Percentiles rank a stretch among this genome's conserved stretches.
phyloP scores from a whole-genome alignment of 2,329 filamentous ascomycete genomes.

The Ophiosphaerella korrae region DNA sequence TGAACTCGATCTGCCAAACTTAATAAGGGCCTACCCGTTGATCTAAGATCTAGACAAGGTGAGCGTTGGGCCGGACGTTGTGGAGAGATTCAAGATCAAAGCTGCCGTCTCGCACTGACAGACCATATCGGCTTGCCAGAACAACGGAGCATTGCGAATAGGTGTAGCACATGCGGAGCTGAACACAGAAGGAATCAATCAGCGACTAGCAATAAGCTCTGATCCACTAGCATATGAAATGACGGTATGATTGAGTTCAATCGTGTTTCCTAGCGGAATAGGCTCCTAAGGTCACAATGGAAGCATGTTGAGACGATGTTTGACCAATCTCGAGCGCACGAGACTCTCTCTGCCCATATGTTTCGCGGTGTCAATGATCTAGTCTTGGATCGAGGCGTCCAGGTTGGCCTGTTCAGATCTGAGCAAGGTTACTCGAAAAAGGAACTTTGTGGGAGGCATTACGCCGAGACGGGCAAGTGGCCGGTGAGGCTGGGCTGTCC shows the following conservation, averaged over 20 bases:
- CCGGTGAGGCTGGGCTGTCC: neutral
- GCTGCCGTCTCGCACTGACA: neutral
- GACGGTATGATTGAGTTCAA: neutral
- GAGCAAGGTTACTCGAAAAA: neutral
- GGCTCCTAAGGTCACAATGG: neutral
- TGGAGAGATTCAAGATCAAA: neutral
- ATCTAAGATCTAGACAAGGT: neutral
- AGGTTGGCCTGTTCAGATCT: slow-evolving; percentile 1
- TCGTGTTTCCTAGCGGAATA: neutral
- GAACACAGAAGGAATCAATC: neutral
- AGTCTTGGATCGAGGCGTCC: neutral
- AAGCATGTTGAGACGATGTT: neutral
- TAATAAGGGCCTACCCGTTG: neutral
- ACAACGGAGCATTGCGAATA: neutral
- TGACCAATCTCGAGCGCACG: neutral
- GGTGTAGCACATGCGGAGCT: neutral
- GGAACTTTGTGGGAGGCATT: neutral
- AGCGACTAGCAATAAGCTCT: neutral
- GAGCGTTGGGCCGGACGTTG: neutral
- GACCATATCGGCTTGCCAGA: neutral
- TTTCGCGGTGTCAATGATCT: neutral
- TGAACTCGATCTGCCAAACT: too few relatives aligned
- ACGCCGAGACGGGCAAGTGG: neutral
- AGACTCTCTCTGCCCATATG: slow-evolving; percentile 1
- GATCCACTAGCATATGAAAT: neutral